These are phyloP conservation scores for Botrytis pseudocinerea DNA, from an alignment of 2,329 filamentous ascomycete genomes.

Conservation along the genomic window DNA sequence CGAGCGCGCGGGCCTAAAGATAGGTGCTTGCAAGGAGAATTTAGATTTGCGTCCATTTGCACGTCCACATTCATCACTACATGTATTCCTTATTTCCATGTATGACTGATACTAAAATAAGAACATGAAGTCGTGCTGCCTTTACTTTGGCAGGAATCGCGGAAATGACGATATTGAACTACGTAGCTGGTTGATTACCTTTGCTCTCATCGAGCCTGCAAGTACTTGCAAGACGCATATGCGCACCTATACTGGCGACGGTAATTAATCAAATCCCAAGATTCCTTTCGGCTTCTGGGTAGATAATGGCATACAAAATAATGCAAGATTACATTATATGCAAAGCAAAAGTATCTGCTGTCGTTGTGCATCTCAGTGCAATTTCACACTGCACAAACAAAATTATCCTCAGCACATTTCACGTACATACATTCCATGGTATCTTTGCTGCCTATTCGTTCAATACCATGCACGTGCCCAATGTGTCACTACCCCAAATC, in stretches of 20 bases:
- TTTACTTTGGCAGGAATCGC: not conserved
- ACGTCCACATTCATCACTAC: not conserved
- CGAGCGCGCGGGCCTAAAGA: not conserved
- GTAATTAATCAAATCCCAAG: too few relatives aligned
- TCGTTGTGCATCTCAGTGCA: not conserved
- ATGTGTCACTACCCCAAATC: too few relatives aligned
- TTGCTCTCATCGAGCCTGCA: not conserved
- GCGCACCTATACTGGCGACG: not conserved
- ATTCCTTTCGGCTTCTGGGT: not conserved
- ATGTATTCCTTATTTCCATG: not conserved
- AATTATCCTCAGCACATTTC: too few relatives aligned
- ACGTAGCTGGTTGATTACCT: not conserved
- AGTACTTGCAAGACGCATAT: not conserved
- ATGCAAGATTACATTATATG: not conserved
- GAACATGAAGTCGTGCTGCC: not conserved
- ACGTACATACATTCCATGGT: not conserved
- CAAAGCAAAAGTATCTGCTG: not conserved
- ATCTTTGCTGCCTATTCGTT: not conserved
- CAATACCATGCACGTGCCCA: not conserved
- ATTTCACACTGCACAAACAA: not conserved
- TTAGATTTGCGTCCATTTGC: not conserved
- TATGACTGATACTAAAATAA: not conserved
- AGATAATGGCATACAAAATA: not conserved
- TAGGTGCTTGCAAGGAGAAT: not conserved
- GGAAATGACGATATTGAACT: not conserved